Evolutionary conservation across 169 alveolate genomes (phyloP).

Genomic region (Besnoitia besnoiti): DNA sequence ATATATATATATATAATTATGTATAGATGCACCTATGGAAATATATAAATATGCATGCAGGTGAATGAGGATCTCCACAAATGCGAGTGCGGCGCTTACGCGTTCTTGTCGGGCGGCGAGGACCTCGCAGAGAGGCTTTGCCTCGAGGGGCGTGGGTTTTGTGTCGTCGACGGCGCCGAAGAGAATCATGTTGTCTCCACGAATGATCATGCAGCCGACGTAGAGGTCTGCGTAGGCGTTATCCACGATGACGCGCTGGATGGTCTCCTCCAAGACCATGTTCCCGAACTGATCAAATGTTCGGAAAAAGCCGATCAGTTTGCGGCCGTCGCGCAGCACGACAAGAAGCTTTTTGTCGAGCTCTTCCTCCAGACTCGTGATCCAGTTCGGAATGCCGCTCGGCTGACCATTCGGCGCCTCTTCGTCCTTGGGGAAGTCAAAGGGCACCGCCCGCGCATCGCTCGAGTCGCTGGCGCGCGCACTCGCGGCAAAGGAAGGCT

Average conservation of each 20-base stretch:
- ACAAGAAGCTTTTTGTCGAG: constrained; percentile 70
- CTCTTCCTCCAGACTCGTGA: constrained; percentile 68
- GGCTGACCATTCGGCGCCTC: not conserved
- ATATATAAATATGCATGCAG: not conserved
- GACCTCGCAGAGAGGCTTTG: constrained; percentile 67
- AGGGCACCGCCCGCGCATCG: too few relatives aligned
- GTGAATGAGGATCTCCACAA: not conserved
- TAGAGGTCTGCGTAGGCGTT: constrained; percentile 58
- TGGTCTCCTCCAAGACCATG: constrained; percentile 67
- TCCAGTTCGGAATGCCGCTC: constrained; percentile 65
- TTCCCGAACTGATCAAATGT: constrained; percentile 73
- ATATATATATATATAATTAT: not conserved
- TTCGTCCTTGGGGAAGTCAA: too few relatives aligned
- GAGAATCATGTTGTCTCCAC: constrained; percentile 72
- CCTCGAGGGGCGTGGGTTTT: constrained; percentile 49
- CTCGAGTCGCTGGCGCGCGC: too few relatives aligned
- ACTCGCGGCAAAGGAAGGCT: too few relatives aligned
- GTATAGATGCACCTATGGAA: not conserved
- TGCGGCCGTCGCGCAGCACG: constrained; percentile 69
- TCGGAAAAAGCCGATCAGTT: constrained; percentile 67
- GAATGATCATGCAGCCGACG: constrained; percentile 69
- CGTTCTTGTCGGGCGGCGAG: constrained; percentile 59
- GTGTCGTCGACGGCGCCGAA: constrained; percentile 72
- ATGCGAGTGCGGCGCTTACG: not conserved
- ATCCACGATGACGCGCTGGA: constrained; percentile 56